Evolutionary conservation across 352 stramenopile species (phyloP), one percentile per base, ranked within the genome.

Genomic region (Globisporangium viniferum): DNA sequence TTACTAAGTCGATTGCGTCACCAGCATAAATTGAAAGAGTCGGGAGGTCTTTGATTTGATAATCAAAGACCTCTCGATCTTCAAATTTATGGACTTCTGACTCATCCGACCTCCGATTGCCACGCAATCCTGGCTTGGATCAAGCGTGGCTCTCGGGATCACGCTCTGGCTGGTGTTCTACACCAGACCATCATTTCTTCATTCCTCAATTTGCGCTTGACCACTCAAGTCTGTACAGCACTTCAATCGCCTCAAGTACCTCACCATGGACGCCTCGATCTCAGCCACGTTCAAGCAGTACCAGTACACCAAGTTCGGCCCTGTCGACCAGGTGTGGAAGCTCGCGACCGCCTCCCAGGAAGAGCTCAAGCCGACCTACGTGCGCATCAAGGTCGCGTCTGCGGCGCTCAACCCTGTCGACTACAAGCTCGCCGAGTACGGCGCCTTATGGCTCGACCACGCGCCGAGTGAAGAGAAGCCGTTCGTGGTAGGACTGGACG

Each of bases 401-500:
- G 78, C 83, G 0, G 81, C 76, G 10, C 78, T 91, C 58, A 92
- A 93, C 73, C 82, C 85, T 12, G 79, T 84, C 3, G 84, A 93
- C 67, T 87, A 86, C 62, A 89, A 85, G 71, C 48, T 90, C 31
- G 76, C 83, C 35, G 67, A 81, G 59, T 59, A 73, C 39, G 71
- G 76, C 9, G 69, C 70, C 22, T 72, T 84, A 51, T 48, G 53
- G 18, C 79, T 76, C 22, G 68, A 67, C 20, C 59, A 70, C 39
- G 69, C 73, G 35, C 76, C 76, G 4, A 72, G 71, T 9, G 55
- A 68, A 22, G 69, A 72, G 51, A 68, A 71, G 49, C 76, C 76
- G 48, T 81, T 84, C 57, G 56, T 69, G 22, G 73, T 91, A 44
- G 88, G 84, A 10, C 73, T 92, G 36, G 88, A 95, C 63, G 80